A percentile compares a stretch with the other conserved stretches of the same genome.
Evolutionary conservation across 441 rosid species (phyloP).

Genomic region (Lepidium campestre): DNA sequence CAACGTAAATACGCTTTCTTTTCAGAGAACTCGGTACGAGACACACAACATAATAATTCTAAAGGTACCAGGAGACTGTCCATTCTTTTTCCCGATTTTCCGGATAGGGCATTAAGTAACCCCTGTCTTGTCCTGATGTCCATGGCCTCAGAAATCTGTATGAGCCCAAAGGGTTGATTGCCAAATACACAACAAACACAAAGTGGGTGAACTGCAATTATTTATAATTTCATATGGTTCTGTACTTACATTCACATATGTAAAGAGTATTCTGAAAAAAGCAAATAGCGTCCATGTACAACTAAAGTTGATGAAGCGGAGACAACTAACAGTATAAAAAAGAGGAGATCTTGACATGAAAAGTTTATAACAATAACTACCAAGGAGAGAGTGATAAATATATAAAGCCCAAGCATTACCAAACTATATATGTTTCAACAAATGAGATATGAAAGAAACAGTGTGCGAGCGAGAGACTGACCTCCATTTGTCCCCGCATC

Average conservation of each 20-base stretch:
- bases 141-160: slow-evolving; percentile 93
- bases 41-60: slow-evolving; percentile 84
- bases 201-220: not conserved
- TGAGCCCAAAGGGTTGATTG: slow-evolving; percentile 15
- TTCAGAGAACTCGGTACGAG: slow-evolving; percentile 95
- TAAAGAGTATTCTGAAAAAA: not conserved
- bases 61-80: slow-evolving; percentile 81
- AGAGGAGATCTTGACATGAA: not conserved
- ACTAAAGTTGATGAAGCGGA: not conserved
- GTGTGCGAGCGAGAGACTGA: slow-evolving; percentile 24
- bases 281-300: not conserved
- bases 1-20: slow-evolving; percentile 93
- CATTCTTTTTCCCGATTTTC: slow-evolving; percentile 96
- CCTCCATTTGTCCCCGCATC: slow-evolving; percentile 99
- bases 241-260: not conserved
- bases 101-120: slow-evolving; percentile 80
- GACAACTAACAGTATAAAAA: not conserved
- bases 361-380: not conserved
- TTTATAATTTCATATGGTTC: not conserved
- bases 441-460: slow-evolving; percentile 1
- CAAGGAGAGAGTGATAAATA: not conserved
- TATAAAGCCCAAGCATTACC: not conserved
- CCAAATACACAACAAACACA: slow-evolving; percentile 7
- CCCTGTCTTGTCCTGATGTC: slow-evolving; percentile 96
- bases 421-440: slow-evolving; percentile 4